Evolutionary conservation across 352 stramenopile species (phyloP).

Genomic region (Phytopythium vexans): DNA sequence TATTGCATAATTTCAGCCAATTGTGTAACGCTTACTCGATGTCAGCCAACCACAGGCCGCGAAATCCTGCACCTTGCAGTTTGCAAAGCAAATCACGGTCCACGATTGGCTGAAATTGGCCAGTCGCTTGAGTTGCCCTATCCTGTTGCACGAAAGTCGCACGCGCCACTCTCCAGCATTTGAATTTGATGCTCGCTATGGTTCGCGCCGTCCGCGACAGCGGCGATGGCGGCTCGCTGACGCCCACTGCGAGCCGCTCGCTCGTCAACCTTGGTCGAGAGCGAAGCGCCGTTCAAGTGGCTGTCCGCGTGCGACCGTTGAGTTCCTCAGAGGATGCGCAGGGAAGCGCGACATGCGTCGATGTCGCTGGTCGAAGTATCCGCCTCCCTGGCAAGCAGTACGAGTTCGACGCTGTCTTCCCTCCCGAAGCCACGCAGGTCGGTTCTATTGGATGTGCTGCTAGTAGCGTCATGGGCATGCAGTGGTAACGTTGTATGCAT

Average conservation of each 20-base stretch:
- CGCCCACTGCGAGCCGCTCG: background rate
- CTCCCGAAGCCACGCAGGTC: conserved; percentile 21
- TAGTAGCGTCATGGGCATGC: background rate
- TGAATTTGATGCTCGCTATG: background rate
- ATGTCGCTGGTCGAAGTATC: conserved; percentile 18
- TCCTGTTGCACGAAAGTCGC: no score
- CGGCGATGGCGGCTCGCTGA: background rate
- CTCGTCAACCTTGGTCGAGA: background rate
- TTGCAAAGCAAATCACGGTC: no score
- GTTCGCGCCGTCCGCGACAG: conserved; percentile 1
- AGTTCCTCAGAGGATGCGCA: conserved; percentile 20
- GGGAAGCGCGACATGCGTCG: conserved; percentile 22
- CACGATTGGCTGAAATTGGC: no score
- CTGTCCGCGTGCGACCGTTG: conserved; percentile 37
- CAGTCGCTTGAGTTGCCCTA: no score
- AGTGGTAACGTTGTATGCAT: background rate
- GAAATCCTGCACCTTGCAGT: no score
- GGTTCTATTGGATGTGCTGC: background rate
- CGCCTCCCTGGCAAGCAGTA: conserved; percentile 40
- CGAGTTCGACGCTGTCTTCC: conserved; percentile 83
- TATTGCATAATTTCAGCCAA: conserved; percentile 25
- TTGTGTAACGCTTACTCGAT: conserved; percentile 1
- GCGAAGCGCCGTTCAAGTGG: conserved; percentile 17
- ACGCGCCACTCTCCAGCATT: background rate
- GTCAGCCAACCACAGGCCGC: no score